Percentiles rank a stretch among this genome's conserved stretches.
Evolutionary conservation across 805 yeast species (phyloP).

Genomic region (Spathaspora arborariae): DNA sequence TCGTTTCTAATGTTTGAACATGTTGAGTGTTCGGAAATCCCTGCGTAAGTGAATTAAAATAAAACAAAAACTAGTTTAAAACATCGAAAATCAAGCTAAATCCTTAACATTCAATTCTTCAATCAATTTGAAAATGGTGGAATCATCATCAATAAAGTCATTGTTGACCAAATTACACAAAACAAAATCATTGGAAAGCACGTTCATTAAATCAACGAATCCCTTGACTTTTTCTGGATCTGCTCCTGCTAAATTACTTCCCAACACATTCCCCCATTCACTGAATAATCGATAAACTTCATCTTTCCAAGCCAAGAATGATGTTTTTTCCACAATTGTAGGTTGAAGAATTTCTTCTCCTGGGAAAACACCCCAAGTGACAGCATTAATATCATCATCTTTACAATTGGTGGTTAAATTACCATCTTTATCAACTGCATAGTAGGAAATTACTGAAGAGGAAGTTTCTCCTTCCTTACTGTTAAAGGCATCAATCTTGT

Average conservation of each 20-base stretch:
- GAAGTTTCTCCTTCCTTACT: conserved; percentile 33
- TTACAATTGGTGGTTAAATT: conserved; percentile 66
- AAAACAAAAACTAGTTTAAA: conserved; percentile 1
- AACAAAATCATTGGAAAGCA: conserved; percentile 56
- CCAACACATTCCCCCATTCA: conserved; percentile 69
- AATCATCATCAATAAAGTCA: conserved; percentile 57
- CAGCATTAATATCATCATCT: conserved; percentile 83
- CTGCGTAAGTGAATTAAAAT: conserved; percentile 20
- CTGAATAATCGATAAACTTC: conserved; percentile 80
- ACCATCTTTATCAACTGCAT: conserved; percentile 60
- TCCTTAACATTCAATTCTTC: conserved; percentile 24
- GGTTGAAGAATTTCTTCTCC: conserved; percentile 94
- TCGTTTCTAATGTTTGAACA: conserved; percentile 19
- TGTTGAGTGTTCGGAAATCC: conserved; percentile 31
- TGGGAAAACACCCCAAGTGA: conserved; percentile 98
- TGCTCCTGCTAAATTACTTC: conserved; percentile 30
- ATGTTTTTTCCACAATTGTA: conserved; percentile 87
- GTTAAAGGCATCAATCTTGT: conserved; percentile 45
- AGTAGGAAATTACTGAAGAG: conserved; percentile 59
- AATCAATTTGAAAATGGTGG: conserved; percentile 55
- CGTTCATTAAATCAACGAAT: conserved; percentile 40
- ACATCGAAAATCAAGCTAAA: conserved; percentile 5
- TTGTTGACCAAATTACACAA: conserved; percentile 90
- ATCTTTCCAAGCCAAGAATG: conserved; percentile 96
- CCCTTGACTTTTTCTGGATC: conserved; percentile 25